Percentiles rank a stretch among this genome's conserved stretches.
These are phyloP conservation scores for Trichoderma sp. DNA, from an alignment of 2,329 filamentous ascomycete genomes.

Conservation along the genomic window DNA sequence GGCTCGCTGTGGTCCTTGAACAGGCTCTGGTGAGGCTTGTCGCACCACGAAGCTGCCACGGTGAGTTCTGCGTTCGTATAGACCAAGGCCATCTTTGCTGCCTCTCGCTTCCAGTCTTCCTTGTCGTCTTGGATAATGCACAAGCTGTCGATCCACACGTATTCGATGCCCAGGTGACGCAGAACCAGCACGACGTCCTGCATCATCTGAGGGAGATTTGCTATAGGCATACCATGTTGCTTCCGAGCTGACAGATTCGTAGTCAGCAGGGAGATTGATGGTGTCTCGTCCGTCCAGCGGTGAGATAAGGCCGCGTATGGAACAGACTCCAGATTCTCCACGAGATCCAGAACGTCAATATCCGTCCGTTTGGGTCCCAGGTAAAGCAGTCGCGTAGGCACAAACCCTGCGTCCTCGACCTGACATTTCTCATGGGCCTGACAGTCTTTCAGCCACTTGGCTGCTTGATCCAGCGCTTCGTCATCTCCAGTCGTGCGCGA, in stretches of 20 bases:
- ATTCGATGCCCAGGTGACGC: constrained; percentile 26
- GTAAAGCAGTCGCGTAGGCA: constrained; percentile 24
- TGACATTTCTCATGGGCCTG: constrained; percentile 2
- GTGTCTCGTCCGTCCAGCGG: constrained; percentile 26
- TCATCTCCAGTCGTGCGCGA: constrained; percentile 4
- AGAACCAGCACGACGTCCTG: constrained; percentile 21
- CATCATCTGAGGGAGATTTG: constrained; percentile 27
- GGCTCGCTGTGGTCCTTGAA: constrained; percentile 20
- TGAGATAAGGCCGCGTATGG: constrained; percentile 25
- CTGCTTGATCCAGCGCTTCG: constrained; percentile 1
- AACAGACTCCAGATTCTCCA: constrained; percentile 9
- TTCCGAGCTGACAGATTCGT: constrained; percentile 10
- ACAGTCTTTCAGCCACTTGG: constrained; percentile 18
- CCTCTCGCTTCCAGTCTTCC: constrained; percentile 31
- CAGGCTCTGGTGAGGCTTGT: constrained; percentile 17
- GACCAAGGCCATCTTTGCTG: constrained; percentile 28
- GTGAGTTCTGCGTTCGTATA: constrained; percentile 29
- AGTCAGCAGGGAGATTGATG: constrained; percentile 2
- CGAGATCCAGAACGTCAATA: not conserved
- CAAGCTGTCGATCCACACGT: constrained; percentile 31
- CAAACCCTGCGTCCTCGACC: constrained; percentile 10
- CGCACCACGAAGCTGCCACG: constrained; percentile 26
- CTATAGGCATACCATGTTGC: constrained; percentile 15
- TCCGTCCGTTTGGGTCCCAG: not conserved
- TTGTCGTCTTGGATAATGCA: constrained; percentile 32